Conservation (phyloP, 2,329 filamentous ascomycete genomes). For the Simplicillium sp. region DNA sequence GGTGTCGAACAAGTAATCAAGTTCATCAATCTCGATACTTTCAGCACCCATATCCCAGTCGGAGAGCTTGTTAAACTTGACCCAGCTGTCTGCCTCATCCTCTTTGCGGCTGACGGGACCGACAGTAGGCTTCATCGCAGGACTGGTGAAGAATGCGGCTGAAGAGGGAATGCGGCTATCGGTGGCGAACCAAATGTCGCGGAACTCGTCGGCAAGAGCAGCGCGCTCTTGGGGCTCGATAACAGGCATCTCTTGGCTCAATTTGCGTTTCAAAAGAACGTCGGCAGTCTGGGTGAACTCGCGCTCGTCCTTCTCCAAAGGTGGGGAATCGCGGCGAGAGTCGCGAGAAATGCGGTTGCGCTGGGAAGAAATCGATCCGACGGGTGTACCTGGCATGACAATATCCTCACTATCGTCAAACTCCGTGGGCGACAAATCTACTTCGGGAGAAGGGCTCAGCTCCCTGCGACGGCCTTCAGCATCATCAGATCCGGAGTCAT, state of each 20-base stretch:
- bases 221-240: slow-evolving; percentile 20
- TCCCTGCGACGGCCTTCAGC: slow-evolving; percentile 59
- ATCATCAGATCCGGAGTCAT: slow-evolving; percentile 54
- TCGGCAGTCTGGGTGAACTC: slow-evolving; percentile 96
- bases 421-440: slow-evolving; percentile 81
- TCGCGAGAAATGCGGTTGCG: slow-evolving; percentile 27
- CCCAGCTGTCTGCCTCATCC: slow-evolving; percentile 27
- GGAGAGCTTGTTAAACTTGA: slow-evolving; percentile 29
- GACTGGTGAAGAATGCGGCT: slow-evolving; percentile 41
- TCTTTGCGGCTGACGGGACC: slow-evolving; percentile 22
- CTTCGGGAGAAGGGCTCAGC: slow-evolving; percentile 83
- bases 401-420: slow-evolving; percentile 63
- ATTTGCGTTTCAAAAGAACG: slow-evolving; percentile 61
- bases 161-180: slow-evolving; percentile 27
- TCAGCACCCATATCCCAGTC: slow-evolving; percentile 69
- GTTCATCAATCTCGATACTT: slow-evolving; percentile 83
- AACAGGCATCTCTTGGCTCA: slow-evolving; percentile 30
- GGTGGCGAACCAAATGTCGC: slow-evolving; percentile 45
- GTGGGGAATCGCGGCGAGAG: slow-evolving; percentile 68
- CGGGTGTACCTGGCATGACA: slow-evolving; percentile 50
- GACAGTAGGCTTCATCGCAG: slow-evolving; percentile 35
- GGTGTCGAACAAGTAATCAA: slow-evolving; percentile 76
- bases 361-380: slow-evolving; percentile 51
- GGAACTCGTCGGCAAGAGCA: slow-evolving; percentile 22
- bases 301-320: slow-evolving; percentile 86